Evolutionary conservation across 2,329 filamentous ascomycete genomes (phyloP), one percentile per base, ranked within the genome.

Genomic region (Trematosphaeria pertusa): DNA sequence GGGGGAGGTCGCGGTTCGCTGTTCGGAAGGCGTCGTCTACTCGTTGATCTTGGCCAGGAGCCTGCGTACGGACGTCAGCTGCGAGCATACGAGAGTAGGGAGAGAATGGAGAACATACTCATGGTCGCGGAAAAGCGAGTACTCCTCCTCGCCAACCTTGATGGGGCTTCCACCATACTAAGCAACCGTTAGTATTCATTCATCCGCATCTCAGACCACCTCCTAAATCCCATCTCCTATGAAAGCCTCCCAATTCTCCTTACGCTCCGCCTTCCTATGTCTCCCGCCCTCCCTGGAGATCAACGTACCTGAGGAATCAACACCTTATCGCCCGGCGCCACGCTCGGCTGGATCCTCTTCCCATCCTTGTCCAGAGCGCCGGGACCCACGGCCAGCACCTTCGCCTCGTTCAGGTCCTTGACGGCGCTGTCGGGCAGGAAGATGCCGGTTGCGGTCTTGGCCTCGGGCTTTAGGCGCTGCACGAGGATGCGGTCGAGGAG

Each of bases 21-120:
- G 30, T 22, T 14, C n/a, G n/a, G n/a, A n/a, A n/a, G n/a, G n/a
- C n/a, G n/a, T n/a, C 26, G 37, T 64, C 46, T 89, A 96, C 83
- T 97, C 93, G 79, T 91, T 96, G 84, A 99, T 96, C 88, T 97
- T 99, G 75, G 94, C 94, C 52, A 99, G 86, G 64, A 99, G 90
- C 75, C 93, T 97, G 65, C 19, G 30, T 18, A n/a, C 7, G 30
- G n/a, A n/a, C 24, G 41, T 53, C 30, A 53, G 37, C 22, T 34
- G 22, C 47, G 32, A 11, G 20, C 35, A 22, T 34, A 31, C 24
- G 26, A 41, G 21, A 39, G 32, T 20, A 9, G 24, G 19, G 30
- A 18, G 18, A 18, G 17, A 31, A 12, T 18, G 26, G 36, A n/a
- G n/a, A n/a, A 88, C 92, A 78, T 87, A 97, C 93, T 99, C 94